phyloP scores from a whole-genome alignment of 306 rosid species.

The Begonia peltatifolia region DNA sequence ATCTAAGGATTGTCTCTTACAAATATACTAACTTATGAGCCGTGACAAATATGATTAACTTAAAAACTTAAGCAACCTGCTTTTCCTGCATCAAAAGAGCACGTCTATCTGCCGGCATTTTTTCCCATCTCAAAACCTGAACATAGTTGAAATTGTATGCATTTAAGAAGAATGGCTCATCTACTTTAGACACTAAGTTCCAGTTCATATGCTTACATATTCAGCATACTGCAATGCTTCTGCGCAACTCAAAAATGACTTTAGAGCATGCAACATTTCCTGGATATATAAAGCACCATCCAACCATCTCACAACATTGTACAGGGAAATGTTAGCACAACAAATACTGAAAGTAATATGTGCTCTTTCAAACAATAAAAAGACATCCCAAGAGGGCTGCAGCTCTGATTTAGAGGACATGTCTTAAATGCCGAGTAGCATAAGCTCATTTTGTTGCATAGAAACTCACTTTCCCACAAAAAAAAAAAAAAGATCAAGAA shows the following conservation, averaged over 20 bases:
- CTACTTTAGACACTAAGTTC: constrained; percentile 2
- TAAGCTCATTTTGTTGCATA: too few species aligned
- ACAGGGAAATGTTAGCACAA: too few species aligned
- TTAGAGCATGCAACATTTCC: constrained; percentile 57
- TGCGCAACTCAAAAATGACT: constrained; percentile 35
- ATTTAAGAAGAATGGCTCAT: neutral
- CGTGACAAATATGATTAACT: neutral
- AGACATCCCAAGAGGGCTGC: too few species aligned
- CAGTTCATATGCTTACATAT: constrained; percentile 34
- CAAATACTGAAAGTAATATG: too few species aligned
- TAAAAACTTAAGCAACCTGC: constrained; percentile 35
- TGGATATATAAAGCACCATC: constrained; percentile 15
- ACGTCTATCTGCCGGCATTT: constrained; percentile 82
- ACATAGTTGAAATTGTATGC: neutral
- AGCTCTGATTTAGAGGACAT: too few species aligned
- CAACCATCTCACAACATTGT: neutral
- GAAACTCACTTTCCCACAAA: too few species aligned
- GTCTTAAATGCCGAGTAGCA: too few species aligned
- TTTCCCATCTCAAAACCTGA: constrained; percentile 85
- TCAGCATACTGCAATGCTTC: constrained; percentile 79
- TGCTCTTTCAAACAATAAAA: too few species aligned
- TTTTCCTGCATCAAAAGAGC: constrained; percentile 84
- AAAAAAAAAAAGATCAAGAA: too few species aligned
- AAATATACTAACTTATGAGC: neutral
- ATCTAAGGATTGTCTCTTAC: neutral